phyloP scores from a whole-genome alignment of 108 stramenopile genomes.

The Fistulifera pelliculosa region DNA sequence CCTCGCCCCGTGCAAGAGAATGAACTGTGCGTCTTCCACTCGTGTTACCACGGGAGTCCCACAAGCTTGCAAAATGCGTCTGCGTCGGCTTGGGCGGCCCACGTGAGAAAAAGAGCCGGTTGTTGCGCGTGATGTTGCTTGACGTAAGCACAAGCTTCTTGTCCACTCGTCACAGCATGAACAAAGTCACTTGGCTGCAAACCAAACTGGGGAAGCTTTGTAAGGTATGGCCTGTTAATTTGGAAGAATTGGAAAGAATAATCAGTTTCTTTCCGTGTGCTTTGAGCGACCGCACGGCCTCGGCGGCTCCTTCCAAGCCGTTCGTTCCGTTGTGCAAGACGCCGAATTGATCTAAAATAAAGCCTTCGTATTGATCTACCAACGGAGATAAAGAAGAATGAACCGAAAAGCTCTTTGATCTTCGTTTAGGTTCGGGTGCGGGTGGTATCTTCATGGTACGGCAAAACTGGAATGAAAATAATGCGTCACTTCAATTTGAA shows the following conservation, averaged over 20 bases:
- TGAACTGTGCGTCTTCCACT: slow-evolving; percentile 65
- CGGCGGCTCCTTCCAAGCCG: slow-evolving; percentile 53
- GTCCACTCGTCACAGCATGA: slow-evolving; percentile 78
- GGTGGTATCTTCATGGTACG: too few species aligned
- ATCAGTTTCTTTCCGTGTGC: slow-evolving; percentile 56
- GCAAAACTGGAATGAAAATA: too few species aligned
- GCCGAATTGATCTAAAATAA: slow-evolving; percentile 90
- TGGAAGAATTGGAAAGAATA: slow-evolving; percentile 79
- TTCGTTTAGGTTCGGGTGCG: too few species aligned
- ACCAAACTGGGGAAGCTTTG: slow-evolving; percentile 54
- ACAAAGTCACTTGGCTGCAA: slow-evolving; percentile 52
- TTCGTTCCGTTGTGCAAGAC: slow-evolving; percentile 80
- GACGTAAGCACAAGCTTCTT: slow-evolving; percentile 45
- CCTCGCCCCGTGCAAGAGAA: slow-evolving; percentile 44
- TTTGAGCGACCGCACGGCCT: slow-evolving; percentile 38
- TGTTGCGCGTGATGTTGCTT: slow-evolving; percentile 22
- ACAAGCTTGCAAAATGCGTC: slow-evolving; percentile 47
- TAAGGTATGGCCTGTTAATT: slow-evolving; percentile 37
- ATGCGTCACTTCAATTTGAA: too few species aligned
- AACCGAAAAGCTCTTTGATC: too few species aligned
- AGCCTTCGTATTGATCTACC: slow-evolving; percentile 56
- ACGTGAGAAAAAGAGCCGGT: slow-evolving; percentile 61
- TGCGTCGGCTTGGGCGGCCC: slow-evolving; percentile 38
- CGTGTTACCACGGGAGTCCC: slow-evolving; percentile 32
- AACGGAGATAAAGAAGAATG: slow-evolving; percentile 2